Conservation (phyloP, 768 basidiomycete genomes). For the Gautieria morchelliformis region DNA sequence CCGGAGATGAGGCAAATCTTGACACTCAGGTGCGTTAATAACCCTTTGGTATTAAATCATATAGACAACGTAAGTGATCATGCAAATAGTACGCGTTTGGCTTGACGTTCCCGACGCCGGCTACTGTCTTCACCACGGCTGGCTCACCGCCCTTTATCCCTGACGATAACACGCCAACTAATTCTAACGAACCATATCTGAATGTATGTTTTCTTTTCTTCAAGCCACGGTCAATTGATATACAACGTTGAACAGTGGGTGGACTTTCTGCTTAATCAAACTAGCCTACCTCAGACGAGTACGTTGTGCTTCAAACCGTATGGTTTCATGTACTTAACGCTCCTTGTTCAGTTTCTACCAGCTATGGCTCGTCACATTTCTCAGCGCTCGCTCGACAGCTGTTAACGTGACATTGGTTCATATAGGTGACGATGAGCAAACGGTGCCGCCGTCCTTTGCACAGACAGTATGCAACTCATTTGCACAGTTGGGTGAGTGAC, state of each 20-base stretch:
- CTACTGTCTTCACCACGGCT: constrained; percentile 51
- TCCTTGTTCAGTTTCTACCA: constrained; percentile 60
- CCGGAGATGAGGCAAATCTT: constrained; percentile 57
- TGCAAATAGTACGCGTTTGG: constrained; percentile 53
- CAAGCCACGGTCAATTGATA: background rate
- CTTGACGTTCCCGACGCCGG: constrained; percentile 49
- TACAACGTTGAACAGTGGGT: constrained; percentile 39
- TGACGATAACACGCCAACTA: constrained; percentile 27
- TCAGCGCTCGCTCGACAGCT: background rate
- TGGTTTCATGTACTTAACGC: too few relatives aligned
- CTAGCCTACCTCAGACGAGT: background rate
- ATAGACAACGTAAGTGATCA: background rate
- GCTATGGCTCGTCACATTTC: constrained; percentile 33
- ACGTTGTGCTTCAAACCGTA: background rate
- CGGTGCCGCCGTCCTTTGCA: constrained; percentile 42
- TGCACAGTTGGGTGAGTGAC: constrained; percentile 48
- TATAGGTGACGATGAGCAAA: constrained; percentile 52
- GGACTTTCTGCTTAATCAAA: constrained; percentile 39
- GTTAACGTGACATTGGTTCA: background rate
- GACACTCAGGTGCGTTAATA: constrained; percentile 7
- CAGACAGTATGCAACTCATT: constrained; percentile 45
- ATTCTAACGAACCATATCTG: constrained; percentile 43
- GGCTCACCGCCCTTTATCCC: constrained; percentile 52
- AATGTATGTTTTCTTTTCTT: background rate
- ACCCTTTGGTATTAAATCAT: constrained; percentile 28